These are phyloP conservation scores for Pelagomonas calceolata DNA, from an alignment of 108 stramenopile species.

Conservation along the genomic window DNA sequence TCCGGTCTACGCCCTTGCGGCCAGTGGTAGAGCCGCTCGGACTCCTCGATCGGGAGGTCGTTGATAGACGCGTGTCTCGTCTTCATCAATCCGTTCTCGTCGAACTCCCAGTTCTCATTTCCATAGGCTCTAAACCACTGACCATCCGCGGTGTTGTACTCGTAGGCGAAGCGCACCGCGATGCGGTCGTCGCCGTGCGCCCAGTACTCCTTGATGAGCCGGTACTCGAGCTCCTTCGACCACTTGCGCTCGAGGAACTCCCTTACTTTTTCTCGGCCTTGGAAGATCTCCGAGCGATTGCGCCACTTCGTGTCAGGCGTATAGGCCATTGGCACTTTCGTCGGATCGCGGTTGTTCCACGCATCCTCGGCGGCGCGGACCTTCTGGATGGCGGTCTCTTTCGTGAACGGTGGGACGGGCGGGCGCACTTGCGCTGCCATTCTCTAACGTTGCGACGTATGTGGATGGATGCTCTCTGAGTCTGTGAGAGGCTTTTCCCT, in stretches of 20 bases:
- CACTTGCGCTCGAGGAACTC: constrained; percentile 43
- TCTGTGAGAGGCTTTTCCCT: no score
- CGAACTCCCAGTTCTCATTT: constrained; percentile 62
- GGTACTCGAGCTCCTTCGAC: constrained; percentile 44
- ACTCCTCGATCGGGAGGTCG: constrained; percentile 45
- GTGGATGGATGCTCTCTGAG: no score
- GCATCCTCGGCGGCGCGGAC: constrained; percentile 52
- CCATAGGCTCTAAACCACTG: constrained; percentile 55
- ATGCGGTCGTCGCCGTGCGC: constrained; percentile 44
- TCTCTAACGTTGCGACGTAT: no score
- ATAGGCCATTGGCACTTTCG: constrained; percentile 41
- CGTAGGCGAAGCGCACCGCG: constrained; percentile 57
- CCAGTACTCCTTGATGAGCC: constrained; percentile 55
- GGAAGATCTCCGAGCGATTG: constrained; percentile 36
- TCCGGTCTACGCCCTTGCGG: constrained; percentile 13
- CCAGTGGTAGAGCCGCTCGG: constrained; percentile 33
- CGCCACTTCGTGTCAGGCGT: constrained; percentile 48
- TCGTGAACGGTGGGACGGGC: constrained; percentile 48
- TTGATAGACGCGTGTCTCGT: constrained; percentile 52
- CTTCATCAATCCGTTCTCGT: constrained; percentile 43
- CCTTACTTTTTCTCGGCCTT: constrained; percentile 38
- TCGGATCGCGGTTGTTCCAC: constrained; percentile 51
- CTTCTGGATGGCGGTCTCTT: constrained; percentile 47
- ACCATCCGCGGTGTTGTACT: constrained; percentile 35
- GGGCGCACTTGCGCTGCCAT: not conserved